phyloP scores from a whole-genome alignment of 2,329 filamentous ascomycete species.

The Diplocarpon rosae region DNA sequence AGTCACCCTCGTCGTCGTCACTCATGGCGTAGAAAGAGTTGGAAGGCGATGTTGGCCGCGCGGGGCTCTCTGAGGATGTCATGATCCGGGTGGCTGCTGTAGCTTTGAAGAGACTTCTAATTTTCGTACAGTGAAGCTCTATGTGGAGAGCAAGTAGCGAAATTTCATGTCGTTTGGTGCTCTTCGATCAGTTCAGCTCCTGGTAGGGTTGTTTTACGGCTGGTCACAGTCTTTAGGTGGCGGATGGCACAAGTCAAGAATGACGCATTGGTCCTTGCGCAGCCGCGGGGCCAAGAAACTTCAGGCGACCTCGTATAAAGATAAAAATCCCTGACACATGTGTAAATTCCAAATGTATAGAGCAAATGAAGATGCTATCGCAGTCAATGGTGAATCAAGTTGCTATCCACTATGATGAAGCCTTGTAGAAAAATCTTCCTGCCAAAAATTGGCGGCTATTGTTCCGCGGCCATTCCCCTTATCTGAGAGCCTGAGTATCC shows the following conservation, averaged over 20 bases:
- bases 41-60: conserved; percentile 53
- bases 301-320: conserved; percentile 1
- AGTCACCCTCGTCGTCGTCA: conserved; percentile 91
- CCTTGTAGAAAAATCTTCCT: too few relatives aligned
- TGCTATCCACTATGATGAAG: too few relatives aligned
- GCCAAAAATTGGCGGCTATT: too few relatives aligned
- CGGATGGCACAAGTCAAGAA: conserved; percentile 1
- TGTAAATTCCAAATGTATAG: too few relatives aligned
- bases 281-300: conserved; percentile 1
- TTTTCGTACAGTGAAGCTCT: not conserved
- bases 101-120: not conserved
- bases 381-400: too few relatives aligned
- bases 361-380: too few relatives aligned
- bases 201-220: not conserved
- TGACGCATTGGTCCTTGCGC: conserved; percentile 6
- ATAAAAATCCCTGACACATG: not conserved
- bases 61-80: conserved; percentile 22
- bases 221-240: not conserved
- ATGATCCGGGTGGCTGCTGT: conserved; percentile 9
- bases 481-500: too few relatives aligned
- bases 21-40: conserved; percentile 92
- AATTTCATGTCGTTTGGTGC: conserved; percentile 3
- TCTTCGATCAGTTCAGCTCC: not conserved
- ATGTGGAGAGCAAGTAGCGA: not conserved
- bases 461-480: too few relatives aligned